Percentiles rank a stretch among this genome's conserved stretches.
These are phyloP conservation scores for Mikania micrantha DNA, from an alignment of 129 eudicot species.

Conservation along the genomic window DNA sequence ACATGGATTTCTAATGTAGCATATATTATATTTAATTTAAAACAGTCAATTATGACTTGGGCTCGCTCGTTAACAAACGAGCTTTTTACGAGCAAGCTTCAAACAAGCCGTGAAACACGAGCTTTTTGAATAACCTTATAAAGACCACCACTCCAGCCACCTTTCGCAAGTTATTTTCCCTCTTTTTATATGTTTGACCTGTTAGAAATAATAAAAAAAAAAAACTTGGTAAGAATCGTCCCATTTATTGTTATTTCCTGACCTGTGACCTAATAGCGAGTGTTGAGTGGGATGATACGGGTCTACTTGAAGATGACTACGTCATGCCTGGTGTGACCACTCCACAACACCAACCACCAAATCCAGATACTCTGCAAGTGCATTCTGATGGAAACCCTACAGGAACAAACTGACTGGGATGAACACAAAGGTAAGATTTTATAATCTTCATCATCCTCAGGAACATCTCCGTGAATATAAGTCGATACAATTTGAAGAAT, in stretches of 20 bases:
- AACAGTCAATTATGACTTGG: no score
- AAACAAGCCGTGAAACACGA: no score
- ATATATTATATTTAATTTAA: no score
- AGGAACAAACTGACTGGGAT: slow-evolving; percentile 14
- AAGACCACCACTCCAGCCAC: no score
- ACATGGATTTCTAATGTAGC: no score
- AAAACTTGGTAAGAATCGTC: no score
- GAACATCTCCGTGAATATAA: background rate
- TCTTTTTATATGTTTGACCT: background rate
- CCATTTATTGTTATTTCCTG: slow-evolving; percentile 25
- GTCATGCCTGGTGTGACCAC: slow-evolving; percentile 32
- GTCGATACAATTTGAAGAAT: background rate
- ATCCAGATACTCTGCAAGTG: slow-evolving; percentile 33
- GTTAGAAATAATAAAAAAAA: background rate
- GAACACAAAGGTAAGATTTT: slow-evolving; percentile 11
- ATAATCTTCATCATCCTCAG: background rate
- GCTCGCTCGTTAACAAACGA: no score
- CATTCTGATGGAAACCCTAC: slow-evolving; percentile 32
- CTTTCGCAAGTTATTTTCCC: background rate
- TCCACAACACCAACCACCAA: slow-evolving; percentile 52
- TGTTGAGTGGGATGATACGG: slow-evolving; percentile 55
- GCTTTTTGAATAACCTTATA: no score
- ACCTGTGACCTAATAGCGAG: slow-evolving; percentile 46
- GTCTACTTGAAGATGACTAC: slow-evolving; percentile 36
- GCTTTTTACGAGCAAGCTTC: no score